These are phyloP conservation scores for Candida ulmi DNA, from an alignment of 805 yeast genomes.

Conservation along the genomic window DNA sequence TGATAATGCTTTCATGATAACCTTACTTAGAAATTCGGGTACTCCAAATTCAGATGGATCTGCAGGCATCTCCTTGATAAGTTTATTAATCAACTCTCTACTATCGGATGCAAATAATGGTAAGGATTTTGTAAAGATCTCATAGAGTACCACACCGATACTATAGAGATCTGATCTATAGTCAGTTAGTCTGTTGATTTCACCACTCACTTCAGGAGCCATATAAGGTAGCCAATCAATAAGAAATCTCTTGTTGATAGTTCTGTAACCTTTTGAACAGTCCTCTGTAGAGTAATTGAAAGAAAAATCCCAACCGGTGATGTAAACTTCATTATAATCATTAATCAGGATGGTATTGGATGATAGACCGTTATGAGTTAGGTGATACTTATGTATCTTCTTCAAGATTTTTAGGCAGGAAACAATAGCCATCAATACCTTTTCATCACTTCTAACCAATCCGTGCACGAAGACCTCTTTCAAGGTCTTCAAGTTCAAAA, in stretches of 20 bases:
- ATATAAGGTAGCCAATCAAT: slow-evolving; percentile 39
- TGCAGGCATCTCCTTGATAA: slow-evolving; percentile 35
- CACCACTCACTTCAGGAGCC: slow-evolving; percentile 46
- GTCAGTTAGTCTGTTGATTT: slow-evolving; percentile 33
- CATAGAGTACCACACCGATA: slow-evolving; percentile 45
- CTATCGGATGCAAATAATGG: slow-evolving; percentile 40
- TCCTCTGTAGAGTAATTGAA: slow-evolving; percentile 37
- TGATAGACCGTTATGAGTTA: slow-evolving; percentile 44
- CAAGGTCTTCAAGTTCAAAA: slow-evolving; percentile 12
- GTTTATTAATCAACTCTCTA: slow-evolving; percentile 33
- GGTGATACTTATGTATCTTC: slow-evolving; percentile 33
- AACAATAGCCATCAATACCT: slow-evolving; percentile 20
- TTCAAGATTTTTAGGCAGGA: slow-evolving; percentile 21
- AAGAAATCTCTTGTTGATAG: slow-evolving; percentile 32
- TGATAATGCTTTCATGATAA: slow-evolving; percentile 37
- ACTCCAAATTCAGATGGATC: slow-evolving; percentile 26
- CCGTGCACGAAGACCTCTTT: slow-evolving; percentile 11
- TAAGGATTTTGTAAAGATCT: slow-evolving; percentile 37
- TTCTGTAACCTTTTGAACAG: slow-evolving; percentile 35
- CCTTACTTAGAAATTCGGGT: slow-evolving; percentile 27
- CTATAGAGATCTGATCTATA: slow-evolving; percentile 44
- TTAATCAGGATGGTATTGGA: slow-evolving; percentile 33
- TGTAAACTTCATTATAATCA: slow-evolving; percentile 28
- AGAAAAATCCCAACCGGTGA: slow-evolving; percentile 45
- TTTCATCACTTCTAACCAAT: slow-evolving; percentile 5